A percentile compares a stretch with the other conserved stretches of the same genome.
Evolutionary conservation across 2,329 filamentous ascomycete genomes (phyloP).

Genomic region (Chaetomiaceae sp.): DNA sequence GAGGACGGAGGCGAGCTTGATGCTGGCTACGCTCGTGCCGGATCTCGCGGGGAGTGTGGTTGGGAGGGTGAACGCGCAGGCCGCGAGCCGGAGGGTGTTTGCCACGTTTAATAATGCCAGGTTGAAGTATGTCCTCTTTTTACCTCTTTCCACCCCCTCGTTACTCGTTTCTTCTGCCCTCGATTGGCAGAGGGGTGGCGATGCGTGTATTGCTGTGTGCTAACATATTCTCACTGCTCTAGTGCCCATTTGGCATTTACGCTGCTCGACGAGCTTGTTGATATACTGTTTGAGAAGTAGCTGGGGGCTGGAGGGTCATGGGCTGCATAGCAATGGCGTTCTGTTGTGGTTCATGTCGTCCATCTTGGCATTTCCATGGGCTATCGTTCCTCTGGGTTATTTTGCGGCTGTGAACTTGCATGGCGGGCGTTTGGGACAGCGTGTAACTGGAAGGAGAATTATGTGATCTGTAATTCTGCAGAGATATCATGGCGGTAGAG

Average conservation of each 20-base stretch:
- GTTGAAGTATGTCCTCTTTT: slow-evolving; percentile 63
- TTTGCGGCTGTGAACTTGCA: slow-evolving; percentile 1
- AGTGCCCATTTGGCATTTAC: slow-evolving; percentile 65
- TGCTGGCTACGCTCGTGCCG: slow-evolving; percentile 83
- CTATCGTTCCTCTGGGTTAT: not conserved
- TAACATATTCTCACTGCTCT: slow-evolving; percentile 21
- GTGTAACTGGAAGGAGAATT: no score
- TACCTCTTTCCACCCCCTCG: not conserved
- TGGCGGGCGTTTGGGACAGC: not conserved
- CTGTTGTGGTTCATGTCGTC: not conserved
- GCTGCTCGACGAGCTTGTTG: slow-evolving; percentile 63
- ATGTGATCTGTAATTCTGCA: no score
- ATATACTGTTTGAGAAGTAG: slow-evolving; percentile 50
- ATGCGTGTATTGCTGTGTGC: no score
- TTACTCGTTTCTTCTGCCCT: not conserved
- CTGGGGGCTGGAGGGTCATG: not conserved
- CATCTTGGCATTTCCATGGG: not conserved
- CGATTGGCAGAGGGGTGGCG: no score
- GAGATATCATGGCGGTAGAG: no score
- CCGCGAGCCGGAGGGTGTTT: slow-evolving; percentile 80
- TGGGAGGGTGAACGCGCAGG: slow-evolving; percentile 83
- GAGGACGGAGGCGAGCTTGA: slow-evolving; percentile 77
- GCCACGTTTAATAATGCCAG: slow-evolving; percentile 86
- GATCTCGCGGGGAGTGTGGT: slow-evolving; percentile 92
- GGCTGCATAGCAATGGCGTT: slow-evolving; percentile 14